Base-by-base conservation (phyloP, 768 basidiomycete species). In the Piloderma croceum region DNA sequence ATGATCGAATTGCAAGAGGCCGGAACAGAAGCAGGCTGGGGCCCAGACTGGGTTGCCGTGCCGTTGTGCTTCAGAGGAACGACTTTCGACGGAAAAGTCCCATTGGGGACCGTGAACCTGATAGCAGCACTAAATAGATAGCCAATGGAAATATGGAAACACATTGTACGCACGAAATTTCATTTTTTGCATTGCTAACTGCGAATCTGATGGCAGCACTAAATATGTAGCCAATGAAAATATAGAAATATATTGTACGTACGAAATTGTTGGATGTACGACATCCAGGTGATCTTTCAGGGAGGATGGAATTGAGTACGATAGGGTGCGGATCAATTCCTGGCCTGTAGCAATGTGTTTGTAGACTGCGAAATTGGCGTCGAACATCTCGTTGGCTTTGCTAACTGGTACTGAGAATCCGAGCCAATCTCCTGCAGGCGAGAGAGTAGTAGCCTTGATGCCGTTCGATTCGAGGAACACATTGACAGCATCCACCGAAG, bases 241-340 rank as follows among this genome's bases (percentile, higher is more conserved):
- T 12, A 19, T 19, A 5, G 15, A 9, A 29, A 39, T 37, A 10
- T 44, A 44, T 24, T 23, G n/a, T 19, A 24, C 17, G 15, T 6
- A 61, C 50, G 56, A 49, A 13, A 57, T 62, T 1, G 53, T 58
- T 13, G 60, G 60, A 38, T 62, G 60, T 15, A 62, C 33, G 10
- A 59, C 41, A 31, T 59, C 51, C 36, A 62, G 45, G 40, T 54
- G 52, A 13, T 38, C 38, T 21, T 45, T 24, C 4, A 62, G 46
- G 20, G 45, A 44, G 3, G 35, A 46, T 4, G 61, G 59, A 38
- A 61, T 34, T 17, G 57, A 58, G 43, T 60, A 50, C 2, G 51
- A 46, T 17, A 61, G 53, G 19, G 59, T 62, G 37, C 59, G 58
- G 20, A 52, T 42, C 20, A 46, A 21, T 23, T 48, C 42, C 23